These are phyloP conservation scores for Pyrus hybrid DNA, from an alignment of 331 rosid species.

Conservation along the genomic window DNA sequence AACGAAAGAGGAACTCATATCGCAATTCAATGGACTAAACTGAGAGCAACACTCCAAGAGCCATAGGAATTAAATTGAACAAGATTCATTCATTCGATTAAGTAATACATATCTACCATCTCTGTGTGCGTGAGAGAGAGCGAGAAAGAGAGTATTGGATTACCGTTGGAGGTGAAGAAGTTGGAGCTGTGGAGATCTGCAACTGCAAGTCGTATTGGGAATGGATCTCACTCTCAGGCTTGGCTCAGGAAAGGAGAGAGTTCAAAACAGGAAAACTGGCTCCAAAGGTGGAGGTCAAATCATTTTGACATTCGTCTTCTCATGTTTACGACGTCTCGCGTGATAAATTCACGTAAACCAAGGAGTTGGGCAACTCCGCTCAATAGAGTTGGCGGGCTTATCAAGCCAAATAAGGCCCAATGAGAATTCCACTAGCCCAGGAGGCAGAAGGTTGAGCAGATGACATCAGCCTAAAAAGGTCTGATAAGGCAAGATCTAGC, in stretches of 20 bases:
- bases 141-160: not conserved
- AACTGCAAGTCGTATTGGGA: not conserved
- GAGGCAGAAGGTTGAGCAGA: too few species aligned
- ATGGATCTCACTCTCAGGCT: not conserved
- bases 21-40: not conserved
- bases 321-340: too few species aligned
- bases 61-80: not conserved
- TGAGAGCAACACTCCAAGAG: not conserved
- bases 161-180: not conserved
- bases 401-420: too few species aligned
- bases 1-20: not conserved
- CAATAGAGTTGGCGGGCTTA: too few species aligned
- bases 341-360: too few species aligned
- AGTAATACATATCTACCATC: not conserved
- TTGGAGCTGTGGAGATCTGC: not conserved
- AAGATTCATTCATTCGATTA: not conserved
- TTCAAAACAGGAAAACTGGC: conserved; percentile 11
- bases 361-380: too few species aligned
- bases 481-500: too few species aligned
- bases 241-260: not conserved
- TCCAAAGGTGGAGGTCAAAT: conserved; percentile 3
- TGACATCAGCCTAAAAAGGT: too few species aligned
- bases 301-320: too few species aligned
- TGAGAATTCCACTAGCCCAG: too few species aligned
- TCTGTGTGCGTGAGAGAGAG: not conserved